Evolutionary conservation across 164 flowering plant genomes (phyloP).

Genomic region (Stephania cephalantha): DNA sequence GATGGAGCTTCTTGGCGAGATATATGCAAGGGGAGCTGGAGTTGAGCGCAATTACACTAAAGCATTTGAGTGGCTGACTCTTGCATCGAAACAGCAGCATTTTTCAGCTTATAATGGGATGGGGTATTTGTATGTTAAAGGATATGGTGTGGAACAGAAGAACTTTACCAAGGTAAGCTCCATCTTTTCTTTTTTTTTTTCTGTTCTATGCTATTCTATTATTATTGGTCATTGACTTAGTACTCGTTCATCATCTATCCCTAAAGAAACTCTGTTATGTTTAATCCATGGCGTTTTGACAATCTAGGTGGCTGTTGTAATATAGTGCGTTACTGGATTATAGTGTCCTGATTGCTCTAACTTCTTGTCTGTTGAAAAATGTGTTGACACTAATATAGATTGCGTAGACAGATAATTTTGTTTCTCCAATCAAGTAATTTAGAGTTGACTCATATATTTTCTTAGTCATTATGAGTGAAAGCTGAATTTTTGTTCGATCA

Average conservation of each 20-base stretch:
- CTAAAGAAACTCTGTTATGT: background rate
- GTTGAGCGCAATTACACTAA: slow-evolving; percentile 85
- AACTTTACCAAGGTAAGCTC: slow-evolving; percentile 78
- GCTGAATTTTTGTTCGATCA: background rate
- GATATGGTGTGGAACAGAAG: slow-evolving; percentile 92
- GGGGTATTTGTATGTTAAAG: slow-evolving; percentile 94
- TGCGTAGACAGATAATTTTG: background rate
- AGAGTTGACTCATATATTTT: background rate
- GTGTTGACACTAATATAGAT: background rate
- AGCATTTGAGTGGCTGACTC: slow-evolving; percentile 81
- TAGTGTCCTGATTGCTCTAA: background rate
- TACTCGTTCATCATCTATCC: background rate
- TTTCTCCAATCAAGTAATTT: background rate
- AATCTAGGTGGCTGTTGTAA: background rate
- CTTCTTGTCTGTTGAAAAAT: background rate
- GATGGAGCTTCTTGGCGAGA: slow-evolving; percentile 97
- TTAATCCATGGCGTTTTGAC: background rate
- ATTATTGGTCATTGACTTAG: background rate
- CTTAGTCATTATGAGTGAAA: background rate
- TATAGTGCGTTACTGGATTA: background rate
- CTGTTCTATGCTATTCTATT: background rate
- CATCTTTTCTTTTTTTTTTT: background rate
- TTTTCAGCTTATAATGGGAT: slow-evolving; percentile 90
- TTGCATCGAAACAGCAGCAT: slow-evolving; percentile 69
- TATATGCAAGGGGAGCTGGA: slow-evolving; percentile 94